A percentile compares a stretch with the other conserved stretches of the same genome.
phyloP scores from a whole-genome alignment of 1,139 yeast genomes.

The Candida pseudoviswanathii region DNA sequence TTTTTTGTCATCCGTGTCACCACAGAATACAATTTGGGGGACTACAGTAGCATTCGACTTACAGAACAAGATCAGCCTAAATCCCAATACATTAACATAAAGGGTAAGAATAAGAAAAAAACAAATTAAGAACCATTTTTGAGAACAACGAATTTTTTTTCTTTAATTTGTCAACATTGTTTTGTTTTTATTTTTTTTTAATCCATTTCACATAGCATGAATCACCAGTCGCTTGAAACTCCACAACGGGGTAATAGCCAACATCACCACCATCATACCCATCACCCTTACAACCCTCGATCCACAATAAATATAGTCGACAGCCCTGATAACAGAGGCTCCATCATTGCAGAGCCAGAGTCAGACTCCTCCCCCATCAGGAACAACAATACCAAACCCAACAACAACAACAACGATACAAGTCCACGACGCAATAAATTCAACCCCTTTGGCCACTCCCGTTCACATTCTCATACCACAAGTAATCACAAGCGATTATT shows the following conservation, averaged over 20 bases:
- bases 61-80: too few species aligned
- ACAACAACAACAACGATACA: neutral
- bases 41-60: neutral
- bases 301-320: constrained; percentile 12
- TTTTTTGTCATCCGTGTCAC: neutral
- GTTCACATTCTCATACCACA: constrained; percentile 15
- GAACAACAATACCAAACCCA: too few species aligned
- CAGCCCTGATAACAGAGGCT: constrained; percentile 11
- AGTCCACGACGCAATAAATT: constrained; percentile 3
- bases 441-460: constrained; percentile 7
- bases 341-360: constrained; percentile 9
- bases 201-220: constrained; percentile 7
- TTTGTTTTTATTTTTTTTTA: neutral
- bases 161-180: constrained; percentile 3
- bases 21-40: neutral
- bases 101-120: constrained; percentile 4
- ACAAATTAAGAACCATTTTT: neutral
- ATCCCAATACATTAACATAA: too few species aligned
- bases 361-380: too few species aligned
- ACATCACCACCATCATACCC: constrained; percentile 4
- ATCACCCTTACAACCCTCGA: neutral
- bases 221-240: constrained; percentile 8
- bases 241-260: constrained; percentile 7
- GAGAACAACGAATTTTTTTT: constrained; percentile 1
- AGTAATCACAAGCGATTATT: constrained; percentile 10